Evolutionary conservation across 1,139 yeast genomes (phyloP).

Genomic region (Hyphopichia pseudoburtonii): DNA sequence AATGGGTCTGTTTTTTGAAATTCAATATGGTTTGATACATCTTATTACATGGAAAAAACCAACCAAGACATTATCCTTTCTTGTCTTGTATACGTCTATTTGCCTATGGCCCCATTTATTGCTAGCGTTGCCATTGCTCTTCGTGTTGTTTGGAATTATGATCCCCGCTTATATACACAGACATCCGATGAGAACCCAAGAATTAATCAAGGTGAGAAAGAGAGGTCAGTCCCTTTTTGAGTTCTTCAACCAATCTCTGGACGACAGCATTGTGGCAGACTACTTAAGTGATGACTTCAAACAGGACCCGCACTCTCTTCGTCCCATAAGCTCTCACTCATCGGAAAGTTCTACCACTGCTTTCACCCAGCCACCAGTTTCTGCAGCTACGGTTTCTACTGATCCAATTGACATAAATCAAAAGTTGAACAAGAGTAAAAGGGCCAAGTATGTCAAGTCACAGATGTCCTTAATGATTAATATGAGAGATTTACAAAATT

Average conservation of each 20-base stretch:
- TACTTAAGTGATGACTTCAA: conserved; percentile 24
- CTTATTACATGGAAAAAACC: conserved; percentile 66
- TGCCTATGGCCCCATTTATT: conserved; percentile 73
- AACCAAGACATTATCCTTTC: conserved; percentile 50
- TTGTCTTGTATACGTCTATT: conserved; percentile 56
- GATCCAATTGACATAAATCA: conserved; percentile 7
- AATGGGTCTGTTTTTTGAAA: conserved; percentile 51
- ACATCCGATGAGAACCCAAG: conserved; percentile 60
- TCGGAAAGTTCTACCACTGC: conserved; percentile 19
- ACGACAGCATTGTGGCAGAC: conserved; percentile 39
- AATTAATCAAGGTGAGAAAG: conserved; percentile 41
- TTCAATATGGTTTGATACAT: conserved; percentile 57
- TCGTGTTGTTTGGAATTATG: conserved; percentile 57
- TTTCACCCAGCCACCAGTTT: conserved; percentile 9
- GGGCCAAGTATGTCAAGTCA: conserved; percentile 25
- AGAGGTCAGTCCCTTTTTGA: conserved; percentile 60
- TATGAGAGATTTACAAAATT: conserved; percentile 62
- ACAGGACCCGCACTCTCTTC: conserved; percentile 8
- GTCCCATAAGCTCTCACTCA: conserved; percentile 19
- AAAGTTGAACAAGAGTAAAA: conserved; percentile 17
- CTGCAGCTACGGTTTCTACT: conserved; percentile 4
- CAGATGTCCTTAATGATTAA: conserved; percentile 51
- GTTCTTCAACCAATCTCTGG: conserved; percentile 46
- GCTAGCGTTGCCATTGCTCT: conserved; percentile 61
- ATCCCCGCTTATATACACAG: conserved; percentile 70